Base-by-base conservation (phyloP, 192 early-diverging fungal species). In the Pilobolus umbonatus region DNA sequence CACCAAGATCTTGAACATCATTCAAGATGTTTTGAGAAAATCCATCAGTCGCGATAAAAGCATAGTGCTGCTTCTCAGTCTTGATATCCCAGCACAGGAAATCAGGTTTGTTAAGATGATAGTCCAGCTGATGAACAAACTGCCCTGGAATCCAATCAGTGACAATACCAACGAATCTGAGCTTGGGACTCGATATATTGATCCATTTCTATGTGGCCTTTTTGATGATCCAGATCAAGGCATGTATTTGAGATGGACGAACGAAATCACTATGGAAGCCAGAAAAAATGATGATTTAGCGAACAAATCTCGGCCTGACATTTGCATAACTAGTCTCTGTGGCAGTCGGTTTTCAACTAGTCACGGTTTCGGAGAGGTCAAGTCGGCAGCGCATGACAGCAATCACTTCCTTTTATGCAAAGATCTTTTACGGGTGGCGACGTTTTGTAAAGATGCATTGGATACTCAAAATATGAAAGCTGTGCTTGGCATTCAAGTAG, bases 1-100 rank as follows among this genome's bases (percentile, higher is more conserved):
- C n/a, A 47, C 46, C 46, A 60, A 34, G 31, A 49, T 39, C n/a
- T 15, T 60, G 31, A 48, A 15, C 25, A 50, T 49, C 45, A 32
- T 49, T 36, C 57, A 60, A 60, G 46, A 49, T 60, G 45, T 60
- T 29, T 34, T 39, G 19, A 38, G 31, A 31, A 32, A 31, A 49
- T 34, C 28, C 14, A 47, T 49, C 2, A 49, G 31, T 39, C 31
- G 57, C 11, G 57, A 47, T 38, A 60, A 48, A 49, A 31, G 29
- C 21, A 49, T 60, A n/a, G 22, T 19, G 2, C 45, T 49, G 26
- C 46, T 60, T 24, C 28, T 60, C 10, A 39, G 35, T 49, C 31
- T 60, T 26, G 57, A 49, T 32, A 31, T 49, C 46, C 46, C 46
- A 11, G 10, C 45, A 49, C 25, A 60, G 36, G 45, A 60, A 31